Percentiles rank a stretch among this genome's conserved stretches.
Conservation (phyloP, 306 rosid species). For the Trifolium pratense region DNA sequence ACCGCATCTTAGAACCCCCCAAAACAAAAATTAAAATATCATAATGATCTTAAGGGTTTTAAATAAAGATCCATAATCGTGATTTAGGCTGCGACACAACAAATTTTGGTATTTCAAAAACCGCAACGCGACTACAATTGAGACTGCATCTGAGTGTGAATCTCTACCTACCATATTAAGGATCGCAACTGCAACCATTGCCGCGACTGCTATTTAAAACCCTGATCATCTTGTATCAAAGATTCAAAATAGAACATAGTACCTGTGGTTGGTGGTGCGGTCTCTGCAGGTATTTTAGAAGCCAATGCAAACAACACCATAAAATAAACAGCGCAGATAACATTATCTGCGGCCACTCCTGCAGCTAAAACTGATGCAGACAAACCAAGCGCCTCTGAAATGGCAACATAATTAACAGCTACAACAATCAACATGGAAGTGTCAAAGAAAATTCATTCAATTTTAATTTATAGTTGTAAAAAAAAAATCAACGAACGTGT, state of each 20-base stretch:
- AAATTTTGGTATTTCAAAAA: too few species aligned
- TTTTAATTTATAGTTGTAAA: background rate
- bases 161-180: too few species aligned
- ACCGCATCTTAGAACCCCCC: background rate
- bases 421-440: slow-evolving; percentile 38
- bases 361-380: slow-evolving; percentile 75
- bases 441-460: slow-evolving; percentile 23
- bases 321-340: slow-evolving; percentile 71
- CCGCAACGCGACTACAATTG: too few species aligned
- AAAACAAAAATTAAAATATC: too few species aligned
- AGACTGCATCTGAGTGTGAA: too few species aligned
- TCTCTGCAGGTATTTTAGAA: slow-evolving; percentile 74
- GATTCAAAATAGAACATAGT: background rate
- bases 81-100: too few species aligned
- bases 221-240: too few species aligned
- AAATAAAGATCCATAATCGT: too few species aligned
- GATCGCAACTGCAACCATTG: too few species aligned
- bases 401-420: slow-evolving; percentile 88
- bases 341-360: slow-evolving; percentile 85
- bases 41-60: too few species aligned
- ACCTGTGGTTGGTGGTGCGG: slow-evolving; percentile 51
- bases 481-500: background rate
- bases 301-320: slow-evolving; percentile 73
- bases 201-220: too few species aligned
- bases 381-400: slow-evolving; percentile 69